Evolutionary conservation across 805 yeast species (phyloP).

Genomic region (Allodekkera sacchari): DNA sequence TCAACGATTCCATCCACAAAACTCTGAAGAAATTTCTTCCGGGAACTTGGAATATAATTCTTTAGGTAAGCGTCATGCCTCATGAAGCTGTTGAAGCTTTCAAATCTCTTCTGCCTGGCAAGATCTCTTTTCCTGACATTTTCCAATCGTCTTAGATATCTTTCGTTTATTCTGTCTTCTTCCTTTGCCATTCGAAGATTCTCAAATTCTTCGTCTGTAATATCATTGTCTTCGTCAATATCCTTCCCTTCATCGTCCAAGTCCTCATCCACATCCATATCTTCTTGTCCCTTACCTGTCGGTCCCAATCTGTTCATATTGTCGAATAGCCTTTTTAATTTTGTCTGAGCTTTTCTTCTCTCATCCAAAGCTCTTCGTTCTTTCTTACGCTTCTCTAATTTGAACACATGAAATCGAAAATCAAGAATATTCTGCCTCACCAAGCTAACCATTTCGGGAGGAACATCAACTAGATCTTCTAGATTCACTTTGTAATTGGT

Average conservation of each 20-base stretch:
- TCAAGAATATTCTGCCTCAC: constrained; percentile 45
- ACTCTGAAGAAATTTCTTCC: constrained; percentile 18
- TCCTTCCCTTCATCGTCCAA: constrained; percentile 18
- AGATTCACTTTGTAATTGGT: constrained; percentile 43
- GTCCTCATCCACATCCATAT: constrained; percentile 25
- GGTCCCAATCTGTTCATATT: constrained; percentile 16
- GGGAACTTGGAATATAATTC: constrained; percentile 12
- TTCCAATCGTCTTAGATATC: constrained; percentile 8
- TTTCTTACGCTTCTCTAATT: constrained; percentile 43
- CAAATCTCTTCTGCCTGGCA: constrained; percentile 22
- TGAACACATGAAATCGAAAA: constrained; percentile 47
- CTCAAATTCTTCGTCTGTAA: constrained; percentile 17
- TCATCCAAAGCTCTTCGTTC: constrained; percentile 40
- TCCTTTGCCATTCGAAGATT: constrained; percentile 14
- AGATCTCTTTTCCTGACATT: constrained; percentile 18
- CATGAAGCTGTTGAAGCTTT: constrained; percentile 25
- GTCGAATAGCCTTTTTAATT: constrained; percentile 35
- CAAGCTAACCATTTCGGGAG: constrained; percentile 42
- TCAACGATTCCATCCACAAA: constrained; percentile 21
- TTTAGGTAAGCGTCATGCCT: constrained; percentile 19
- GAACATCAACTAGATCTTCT: constrained; percentile 50
- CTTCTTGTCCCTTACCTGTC: constrained; percentile 7
- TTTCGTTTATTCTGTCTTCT: constrained; percentile 11
- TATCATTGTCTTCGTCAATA: constrained; percentile 6
- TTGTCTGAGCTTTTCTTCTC: constrained; percentile 37